A percentile compares a stretch with the other conserved stretches of the same genome.
Evolutionary conservation across 768 basidiomycete species (phyloP).

Genomic region (Pholiota molesta): DNA sequence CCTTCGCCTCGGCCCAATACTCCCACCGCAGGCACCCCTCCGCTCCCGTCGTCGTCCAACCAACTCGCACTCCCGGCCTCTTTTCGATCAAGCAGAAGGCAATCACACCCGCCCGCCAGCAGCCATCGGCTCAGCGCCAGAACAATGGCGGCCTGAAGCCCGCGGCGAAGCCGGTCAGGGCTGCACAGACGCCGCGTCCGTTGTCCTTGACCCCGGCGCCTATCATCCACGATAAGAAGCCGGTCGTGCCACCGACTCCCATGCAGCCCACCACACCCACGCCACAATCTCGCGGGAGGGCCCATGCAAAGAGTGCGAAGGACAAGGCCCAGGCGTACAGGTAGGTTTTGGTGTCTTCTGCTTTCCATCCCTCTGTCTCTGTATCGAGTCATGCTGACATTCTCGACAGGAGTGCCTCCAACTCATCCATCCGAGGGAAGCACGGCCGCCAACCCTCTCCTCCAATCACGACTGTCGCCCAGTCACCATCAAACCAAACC

Average conservation of each 20-base stretch:
- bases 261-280: constrained; percentile 33
- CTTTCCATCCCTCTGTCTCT: background rate
- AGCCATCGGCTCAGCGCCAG: constrained; percentile 27
- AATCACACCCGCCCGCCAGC: constrained; percentile 26
- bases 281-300: constrained; percentile 31
- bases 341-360: constrained; percentile 13
- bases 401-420: constrained; percentile 47
- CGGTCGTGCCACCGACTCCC: constrained; percentile 24
- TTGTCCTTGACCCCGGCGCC: constrained; percentile 27
- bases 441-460: constrained; percentile 67
- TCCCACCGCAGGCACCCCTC: constrained; percentile 69
- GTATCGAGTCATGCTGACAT: background rate
- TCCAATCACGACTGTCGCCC: constrained; percentile 37
- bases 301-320: constrained; percentile 30
- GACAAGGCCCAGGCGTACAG: constrained; percentile 31
- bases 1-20: constrained; percentile 29
- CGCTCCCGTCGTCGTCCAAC: constrained; percentile 67
- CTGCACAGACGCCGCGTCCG: constrained; percentile 31
- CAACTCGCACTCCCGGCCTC: constrained; percentile 74
- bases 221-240: constrained; percentile 8
- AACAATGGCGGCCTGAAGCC: constrained; percentile 29
- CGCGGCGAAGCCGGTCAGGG: constrained; percentile 31
- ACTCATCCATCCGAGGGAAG: constrained; percentile 44
- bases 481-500: constrained; percentile 19
- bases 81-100: constrained; percentile 63